phyloP scores from a whole-genome alignment of 2,329 filamentous ascomycete species.

The Verticillium tricorpus region DNA sequence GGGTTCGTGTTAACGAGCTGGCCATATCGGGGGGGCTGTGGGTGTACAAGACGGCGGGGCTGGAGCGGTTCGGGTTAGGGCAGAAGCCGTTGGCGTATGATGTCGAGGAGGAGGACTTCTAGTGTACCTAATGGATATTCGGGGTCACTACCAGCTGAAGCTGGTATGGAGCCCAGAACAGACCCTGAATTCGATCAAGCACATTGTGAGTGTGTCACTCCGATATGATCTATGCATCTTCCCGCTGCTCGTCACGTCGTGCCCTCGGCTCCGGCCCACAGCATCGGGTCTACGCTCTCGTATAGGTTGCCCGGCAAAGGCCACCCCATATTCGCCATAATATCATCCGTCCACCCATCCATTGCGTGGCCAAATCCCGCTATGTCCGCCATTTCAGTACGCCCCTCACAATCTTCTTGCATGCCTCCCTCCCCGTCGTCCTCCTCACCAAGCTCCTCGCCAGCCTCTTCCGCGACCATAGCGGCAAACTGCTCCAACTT shows the following conservation, averaged over 20 bases:
- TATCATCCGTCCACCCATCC: background rate
- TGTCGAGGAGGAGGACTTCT: slow-evolving; percentile 4
- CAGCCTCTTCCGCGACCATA: slow-evolving; percentile 26
- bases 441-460: slow-evolving; percentile 24
- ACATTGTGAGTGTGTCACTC: too few relatives aligned
- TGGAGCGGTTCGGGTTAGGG: slow-evolving; percentile 4
- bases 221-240: too few relatives aligned
- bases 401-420: slow-evolving; percentile 7
- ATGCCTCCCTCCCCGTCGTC: slow-evolving; percentile 13
- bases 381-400: background rate
- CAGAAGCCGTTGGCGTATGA: slow-evolving; percentile 8
- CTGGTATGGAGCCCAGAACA: too few relatives aligned
- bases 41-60: slow-evolving; percentile 3
- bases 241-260: background rate
- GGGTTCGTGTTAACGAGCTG: slow-evolving; percentile 3
- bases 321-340: background rate
- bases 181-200: too few relatives aligned
- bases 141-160: too few relatives aligned
- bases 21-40: slow-evolving; percentile 5
- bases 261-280: background rate
- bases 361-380: background rate
- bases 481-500: slow-evolving; percentile 45
- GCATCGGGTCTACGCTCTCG: background rate
- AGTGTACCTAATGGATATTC: background rate
- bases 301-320: background rate